Percentiles rank a stretch among this genome's conserved stretches.
These are phyloP conservation scores for Synchytrium microbalum DNA, from an alignment of 371 early-diverging fungal species.

Conservation along the genomic window DNA sequence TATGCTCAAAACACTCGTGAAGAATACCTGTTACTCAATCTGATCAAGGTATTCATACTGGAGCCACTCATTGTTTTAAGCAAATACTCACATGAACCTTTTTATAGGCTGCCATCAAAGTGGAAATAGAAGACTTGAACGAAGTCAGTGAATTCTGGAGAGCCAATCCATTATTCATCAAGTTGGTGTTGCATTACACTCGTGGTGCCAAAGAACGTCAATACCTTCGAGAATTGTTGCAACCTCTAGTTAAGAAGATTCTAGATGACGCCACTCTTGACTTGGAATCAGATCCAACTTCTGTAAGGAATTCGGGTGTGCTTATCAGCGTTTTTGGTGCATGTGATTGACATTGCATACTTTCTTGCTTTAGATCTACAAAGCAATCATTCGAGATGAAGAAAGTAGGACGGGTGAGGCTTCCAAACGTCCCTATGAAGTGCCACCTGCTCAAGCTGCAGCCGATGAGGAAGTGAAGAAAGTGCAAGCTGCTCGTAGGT, in stretches of 20 bases:
- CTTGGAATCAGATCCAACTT: slow-evolving; percentile 85
- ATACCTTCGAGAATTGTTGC: slow-evolving; percentile 78
- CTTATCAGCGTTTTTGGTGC: slow-evolving; percentile 2
- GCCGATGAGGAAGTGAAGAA: slow-evolving; percentile 78
- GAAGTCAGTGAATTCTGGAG: slow-evolving; percentile 85
- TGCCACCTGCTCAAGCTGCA: slow-evolving; percentile 71
- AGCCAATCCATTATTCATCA: slow-evolving; percentile 91
- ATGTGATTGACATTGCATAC: not conserved
- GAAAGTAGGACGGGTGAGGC: slow-evolving; percentile 83
- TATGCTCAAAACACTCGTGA: slow-evolving; percentile 93
- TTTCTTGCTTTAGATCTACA: slow-evolving; percentile 57
- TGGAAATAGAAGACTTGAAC: slow-evolving; percentile 70
- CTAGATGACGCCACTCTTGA: slow-evolving; percentile 69
- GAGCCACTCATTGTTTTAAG: too few species aligned
- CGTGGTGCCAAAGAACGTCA: slow-evolving; percentile 92
- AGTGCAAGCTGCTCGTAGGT: slow-evolving; percentile 56
- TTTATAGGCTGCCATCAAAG: slow-evolving; percentile 66
- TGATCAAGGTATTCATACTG: slow-evolving; percentile 68
- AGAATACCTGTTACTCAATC: slow-evolving; percentile 90
- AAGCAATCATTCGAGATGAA: slow-evolving; percentile 76
- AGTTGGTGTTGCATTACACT: slow-evolving; percentile 85
- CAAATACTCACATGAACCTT: not conserved
- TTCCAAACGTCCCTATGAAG: slow-evolving; percentile 65
- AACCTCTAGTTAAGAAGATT: slow-evolving; percentile 69
- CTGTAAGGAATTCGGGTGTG: slow-evolving; percentile 32